A percentile compares a stretch with the other conserved stretches of the same genome.
Evolutionary conservation across 1,284 basidiomycete genomes (phyloP).

Genomic region (Salmacisia buchloeana): DNA sequence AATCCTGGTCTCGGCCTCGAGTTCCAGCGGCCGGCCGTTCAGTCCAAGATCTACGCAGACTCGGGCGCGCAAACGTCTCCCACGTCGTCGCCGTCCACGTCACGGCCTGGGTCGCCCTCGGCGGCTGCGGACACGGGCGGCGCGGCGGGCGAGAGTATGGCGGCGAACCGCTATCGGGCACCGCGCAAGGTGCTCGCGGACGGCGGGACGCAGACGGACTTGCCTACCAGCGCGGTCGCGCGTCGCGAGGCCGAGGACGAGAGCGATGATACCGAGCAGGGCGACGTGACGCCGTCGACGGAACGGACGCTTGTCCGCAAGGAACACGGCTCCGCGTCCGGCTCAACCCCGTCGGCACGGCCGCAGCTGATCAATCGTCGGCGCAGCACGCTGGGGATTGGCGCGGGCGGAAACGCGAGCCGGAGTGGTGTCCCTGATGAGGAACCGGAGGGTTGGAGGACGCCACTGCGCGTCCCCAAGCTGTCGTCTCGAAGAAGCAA

Average conservation of each 20-base stretch:
- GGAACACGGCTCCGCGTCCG: neutral
- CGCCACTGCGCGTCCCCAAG: neutral
- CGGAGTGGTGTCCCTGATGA: slow-evolving; percentile 19
- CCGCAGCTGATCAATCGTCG: neutral
- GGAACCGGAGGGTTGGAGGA: slow-evolving; percentile 22
- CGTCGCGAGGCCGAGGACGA: neutral
- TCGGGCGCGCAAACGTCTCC: slow-evolving; percentile 34
- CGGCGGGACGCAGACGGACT: slow-evolving; percentile 17
- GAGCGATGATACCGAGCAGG: neutral
- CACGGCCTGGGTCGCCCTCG: slow-evolving; percentile 60
- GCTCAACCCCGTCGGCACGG: neutral
- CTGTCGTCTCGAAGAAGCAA: slow-evolving; percentile 10
- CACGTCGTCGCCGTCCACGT: slow-evolving; percentile 73
- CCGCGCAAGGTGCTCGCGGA: slow-evolving; percentile 7
- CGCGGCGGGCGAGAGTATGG: neutral
- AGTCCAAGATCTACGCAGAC: slow-evolving; percentile 24
- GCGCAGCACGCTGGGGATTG: neutral
- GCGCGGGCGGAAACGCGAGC: slow-evolving; percentile 8
- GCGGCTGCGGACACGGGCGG: neutral
- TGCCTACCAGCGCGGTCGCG: neutral
- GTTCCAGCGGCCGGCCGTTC: neutral
- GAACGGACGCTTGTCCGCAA: slow-evolving; percentile 1
- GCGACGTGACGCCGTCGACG: neutral
- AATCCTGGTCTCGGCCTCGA: slow-evolving; percentile 10
- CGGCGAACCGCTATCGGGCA: slow-evolving; percentile 55